phyloP scores from a whole-genome alignment of 225 moss, liverwort and hornwort genomes.

The Ulota crispa region DNA sequence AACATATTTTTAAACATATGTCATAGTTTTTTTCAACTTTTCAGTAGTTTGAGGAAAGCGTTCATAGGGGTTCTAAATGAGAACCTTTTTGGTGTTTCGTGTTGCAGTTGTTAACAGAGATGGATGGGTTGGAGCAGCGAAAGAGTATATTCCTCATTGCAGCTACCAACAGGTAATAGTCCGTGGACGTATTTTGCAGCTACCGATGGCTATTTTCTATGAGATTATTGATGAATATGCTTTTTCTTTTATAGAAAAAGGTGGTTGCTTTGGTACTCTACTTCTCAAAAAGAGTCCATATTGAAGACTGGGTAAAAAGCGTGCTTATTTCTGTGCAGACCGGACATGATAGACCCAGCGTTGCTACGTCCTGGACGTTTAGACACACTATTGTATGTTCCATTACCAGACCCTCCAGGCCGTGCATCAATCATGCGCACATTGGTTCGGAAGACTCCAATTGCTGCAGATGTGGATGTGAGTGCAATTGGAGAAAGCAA shows the following conservation, averaged over 20 bases:
- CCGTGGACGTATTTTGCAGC: not conserved
- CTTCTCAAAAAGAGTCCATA: not conserved
- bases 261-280: not conserved
- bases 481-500: constrained; percentile 63
- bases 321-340: constrained; percentile 47
- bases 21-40: not conserved
- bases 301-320: not conserved
- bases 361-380: constrained; percentile 91
- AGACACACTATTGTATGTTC: constrained; percentile 87
- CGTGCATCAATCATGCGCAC: constrained; percentile 85
- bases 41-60: constrained; percentile 6
- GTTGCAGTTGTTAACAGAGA: constrained; percentile 91
- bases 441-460: constrained; percentile 72
- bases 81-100: constrained; percentile 5
- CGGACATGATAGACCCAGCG: constrained; percentile 96
- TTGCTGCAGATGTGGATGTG: constrained; percentile 70
- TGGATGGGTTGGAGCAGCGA: constrained; percentile 96
- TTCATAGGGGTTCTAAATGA: not conserved
- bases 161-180: constrained; percentile 82
- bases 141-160: constrained; percentile 93
- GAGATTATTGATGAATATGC: not conserved
- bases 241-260: not conserved
- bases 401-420: constrained; percentile 84
- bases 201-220: not conserved
- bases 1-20: not conserved